These are phyloP conservation scores for Pulchroboletus neoregius DNA, from an alignment of 1,284 basidiomycete genomes.

Conservation along the genomic window DNA sequence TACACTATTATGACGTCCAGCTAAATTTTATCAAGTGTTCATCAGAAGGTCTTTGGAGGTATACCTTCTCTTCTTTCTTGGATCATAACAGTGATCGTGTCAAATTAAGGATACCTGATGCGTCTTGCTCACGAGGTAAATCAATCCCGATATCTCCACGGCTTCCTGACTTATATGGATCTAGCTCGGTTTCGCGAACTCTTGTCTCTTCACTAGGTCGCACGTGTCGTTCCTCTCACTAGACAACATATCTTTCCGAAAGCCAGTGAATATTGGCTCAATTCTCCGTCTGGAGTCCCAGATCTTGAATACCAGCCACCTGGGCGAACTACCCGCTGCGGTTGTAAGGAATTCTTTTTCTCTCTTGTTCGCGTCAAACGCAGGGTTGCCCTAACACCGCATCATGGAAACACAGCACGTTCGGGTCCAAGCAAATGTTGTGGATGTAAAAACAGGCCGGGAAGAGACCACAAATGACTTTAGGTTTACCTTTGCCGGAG, in stretches of 20 bases:
- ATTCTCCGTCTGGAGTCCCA: slow-evolving; percentile 70
- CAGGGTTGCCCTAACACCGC: not conserved
- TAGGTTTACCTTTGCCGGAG: slow-evolving; percentile 62
- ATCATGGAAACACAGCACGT: slow-evolving; percentile 47
- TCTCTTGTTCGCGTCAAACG: not conserved
- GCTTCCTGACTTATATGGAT: slow-evolving; percentile 1
- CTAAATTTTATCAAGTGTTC: slow-evolving; percentile 45
- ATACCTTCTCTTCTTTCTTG: not conserved
- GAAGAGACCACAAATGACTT: slow-evolving; percentile 71
- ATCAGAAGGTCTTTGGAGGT: slow-evolving; percentile 79
- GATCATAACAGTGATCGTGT: not conserved
- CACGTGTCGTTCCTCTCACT: slow-evolving; percentile 72
- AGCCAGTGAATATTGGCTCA: slow-evolving; percentile 80
- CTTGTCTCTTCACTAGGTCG: slow-evolving; percentile 65
- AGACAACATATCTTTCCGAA: slow-evolving; percentile 74
- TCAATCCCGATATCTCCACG: not conserved
- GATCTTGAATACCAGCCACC: slow-evolving; percentile 53
- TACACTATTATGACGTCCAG: not conserved
- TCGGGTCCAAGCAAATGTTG: slow-evolving; percentile 71
- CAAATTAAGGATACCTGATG: slow-evolving; percentile 47
- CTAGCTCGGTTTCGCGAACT: slow-evolving; percentile 73
- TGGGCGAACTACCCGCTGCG: slow-evolving; percentile 42
- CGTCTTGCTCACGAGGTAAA: slow-evolving; percentile 64
- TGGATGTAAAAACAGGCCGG: slow-evolving; percentile 66
- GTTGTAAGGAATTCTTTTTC: slow-evolving; percentile 42